These are phyloP conservation scores for Comarum palustre DNA, from an alignment of 306 rosid species.

Conservation along the genomic window DNA sequence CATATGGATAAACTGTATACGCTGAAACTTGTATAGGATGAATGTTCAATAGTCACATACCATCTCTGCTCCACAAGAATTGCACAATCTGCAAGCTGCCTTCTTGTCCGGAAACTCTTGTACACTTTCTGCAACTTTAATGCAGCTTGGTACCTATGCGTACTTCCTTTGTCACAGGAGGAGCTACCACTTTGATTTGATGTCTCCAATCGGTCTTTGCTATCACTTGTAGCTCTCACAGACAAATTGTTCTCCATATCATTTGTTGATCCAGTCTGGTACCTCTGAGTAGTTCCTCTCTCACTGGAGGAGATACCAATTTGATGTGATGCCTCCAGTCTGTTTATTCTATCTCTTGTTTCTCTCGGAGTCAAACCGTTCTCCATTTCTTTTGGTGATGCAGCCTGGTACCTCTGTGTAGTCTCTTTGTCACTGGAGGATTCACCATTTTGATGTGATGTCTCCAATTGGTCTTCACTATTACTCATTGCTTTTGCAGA, in stretches of 20 bases:
- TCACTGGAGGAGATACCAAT: conserved; percentile 28
- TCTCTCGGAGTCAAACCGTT: conserved; percentile 29
- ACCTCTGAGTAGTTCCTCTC: conserved; percentile 16
- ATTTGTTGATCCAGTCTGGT: conserved; percentile 44
- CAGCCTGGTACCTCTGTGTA: conserved; percentile 45
- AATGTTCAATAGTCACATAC: conserved; percentile 30
- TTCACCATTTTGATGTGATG: conserved; percentile 22
- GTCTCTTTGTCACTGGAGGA: conserved; percentile 25
- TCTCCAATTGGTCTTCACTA: conserved; percentile 19
- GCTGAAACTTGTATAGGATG: neutral
- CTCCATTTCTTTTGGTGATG: conserved; percentile 18
- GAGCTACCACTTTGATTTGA: conserved; percentile 23
- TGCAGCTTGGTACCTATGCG: conserved; percentile 54
- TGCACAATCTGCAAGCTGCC: conserved; percentile 85
- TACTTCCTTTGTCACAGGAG: conserved; percentile 23
- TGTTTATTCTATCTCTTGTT: conserved; percentile 25
- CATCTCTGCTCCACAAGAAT: conserved; percentile 91
- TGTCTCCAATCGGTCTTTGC: conserved; percentile 21
- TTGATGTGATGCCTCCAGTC: conserved; percentile 24
- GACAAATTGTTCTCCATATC: conserved; percentile 15
- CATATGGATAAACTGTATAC: neutral
- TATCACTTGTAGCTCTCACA: conserved; percentile 32
- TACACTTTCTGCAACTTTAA: conserved; percentile 81
- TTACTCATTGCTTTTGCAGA: conserved; percentile 34
- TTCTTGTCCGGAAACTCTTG: conserved; percentile 84